Evolutionary conservation across 306 rosid genomes (phyloP).

Genomic region (Trifolium subterraneum): DNA sequence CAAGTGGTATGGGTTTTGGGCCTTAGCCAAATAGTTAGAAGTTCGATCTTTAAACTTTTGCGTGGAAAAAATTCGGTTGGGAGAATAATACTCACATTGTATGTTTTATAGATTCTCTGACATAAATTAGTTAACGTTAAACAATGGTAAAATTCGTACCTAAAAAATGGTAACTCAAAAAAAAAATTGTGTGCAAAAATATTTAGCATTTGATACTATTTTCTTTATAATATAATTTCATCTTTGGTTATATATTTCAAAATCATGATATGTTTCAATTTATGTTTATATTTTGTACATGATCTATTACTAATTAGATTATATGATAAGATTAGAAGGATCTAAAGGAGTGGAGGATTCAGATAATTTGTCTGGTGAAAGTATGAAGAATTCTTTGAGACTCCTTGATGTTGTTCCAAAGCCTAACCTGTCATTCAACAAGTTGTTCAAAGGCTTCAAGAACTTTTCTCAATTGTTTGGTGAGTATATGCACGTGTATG

Average conservation of each 20-base stretch:
- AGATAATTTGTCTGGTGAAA: conserved; percentile 55
- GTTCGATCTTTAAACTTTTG: too few species aligned
- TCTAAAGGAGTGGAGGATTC: conserved; percentile 54
- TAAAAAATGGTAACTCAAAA: too few species aligned
- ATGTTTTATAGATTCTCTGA: too few species aligned
- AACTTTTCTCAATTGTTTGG: conserved; percentile 86
- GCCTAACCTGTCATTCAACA: conserved; percentile 64
- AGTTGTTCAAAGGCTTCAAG: conserved; percentile 86
- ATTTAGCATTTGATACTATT: background rate
- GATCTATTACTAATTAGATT: conserved; percentile 8
- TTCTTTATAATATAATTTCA: background rate
- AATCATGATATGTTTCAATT: background rate
- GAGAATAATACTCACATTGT: too few species aligned
- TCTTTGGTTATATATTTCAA: background rate
- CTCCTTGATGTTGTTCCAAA: conserved; percentile 56
- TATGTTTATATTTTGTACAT: background rate
- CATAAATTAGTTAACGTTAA: too few species aligned
- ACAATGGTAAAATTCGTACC: too few species aligned
- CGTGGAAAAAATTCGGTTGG: too few species aligned
- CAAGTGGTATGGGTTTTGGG: too few species aligned
- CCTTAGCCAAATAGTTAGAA: too few species aligned
- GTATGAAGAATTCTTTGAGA: conserved; percentile 64
- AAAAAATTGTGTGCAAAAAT: background rate
- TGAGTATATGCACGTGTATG: conserved; percentile 41
- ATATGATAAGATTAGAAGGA: conserved; percentile 48